Conservation (phyloP, 495 filamentous ascomycete species). For the Sordaria brevicollis region DNA sequence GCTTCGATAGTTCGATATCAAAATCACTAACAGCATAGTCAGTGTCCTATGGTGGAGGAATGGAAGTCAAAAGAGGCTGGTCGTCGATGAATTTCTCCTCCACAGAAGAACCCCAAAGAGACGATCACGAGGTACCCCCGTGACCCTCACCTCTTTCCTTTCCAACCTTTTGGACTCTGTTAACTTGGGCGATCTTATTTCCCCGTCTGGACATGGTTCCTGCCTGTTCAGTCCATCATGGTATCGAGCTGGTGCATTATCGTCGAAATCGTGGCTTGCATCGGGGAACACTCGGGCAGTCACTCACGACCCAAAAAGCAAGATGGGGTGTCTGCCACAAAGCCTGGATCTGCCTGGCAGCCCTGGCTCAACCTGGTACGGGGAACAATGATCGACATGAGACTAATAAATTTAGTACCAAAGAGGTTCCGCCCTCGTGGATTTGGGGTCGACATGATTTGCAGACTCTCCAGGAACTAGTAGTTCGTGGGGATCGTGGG, state of each 20-base stretch:
- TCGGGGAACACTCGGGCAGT: not conserved
- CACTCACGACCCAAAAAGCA: not conserved
- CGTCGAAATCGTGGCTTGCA: not conserved
- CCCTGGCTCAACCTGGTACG: too few relatives aligned
- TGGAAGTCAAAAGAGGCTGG: too few relatives aligned
- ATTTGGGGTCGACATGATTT: not conserved
- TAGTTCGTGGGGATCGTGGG: too few relatives aligned
- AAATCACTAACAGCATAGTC: not conserved
- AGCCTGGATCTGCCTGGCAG: not conserved
- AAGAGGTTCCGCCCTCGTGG: not conserved
- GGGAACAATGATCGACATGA: not conserved
- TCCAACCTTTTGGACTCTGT: not conserved
- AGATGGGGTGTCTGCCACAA: not conserved
- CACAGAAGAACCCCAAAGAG: not conserved
- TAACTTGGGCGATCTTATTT: not conserved
- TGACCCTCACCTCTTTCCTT: not conserved
- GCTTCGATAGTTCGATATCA: not conserved
- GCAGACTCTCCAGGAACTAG: not conserved
- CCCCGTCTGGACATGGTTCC: not conserved
- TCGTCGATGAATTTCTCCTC: not conserved
- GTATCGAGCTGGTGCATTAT: not conserved
- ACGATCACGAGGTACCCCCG: not conserved
- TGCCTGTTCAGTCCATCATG: not conserved
- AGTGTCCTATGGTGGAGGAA: not conserved
- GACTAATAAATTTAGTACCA: not conserved